Percentiles rank a stretch among this genome's conserved stretches.
Evolutionary conservation across 1,284 basidiomycete genomes (phyloP).

Genomic region (Naganishia sp.): DNA sequence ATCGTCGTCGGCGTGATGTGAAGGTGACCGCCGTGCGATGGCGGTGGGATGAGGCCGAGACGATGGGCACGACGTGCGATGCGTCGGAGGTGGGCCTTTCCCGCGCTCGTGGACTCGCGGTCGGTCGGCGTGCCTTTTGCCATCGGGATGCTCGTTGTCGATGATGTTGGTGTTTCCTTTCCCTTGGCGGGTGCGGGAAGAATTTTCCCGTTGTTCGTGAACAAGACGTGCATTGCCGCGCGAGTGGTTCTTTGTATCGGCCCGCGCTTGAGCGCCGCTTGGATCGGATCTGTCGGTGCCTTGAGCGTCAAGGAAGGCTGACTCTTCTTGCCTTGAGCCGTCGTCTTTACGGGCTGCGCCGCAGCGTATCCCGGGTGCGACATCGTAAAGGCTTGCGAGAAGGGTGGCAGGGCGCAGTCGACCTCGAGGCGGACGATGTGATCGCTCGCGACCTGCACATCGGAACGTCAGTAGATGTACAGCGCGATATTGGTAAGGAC

Average conservation of each 20-base stretch:
- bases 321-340: not conserved
- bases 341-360: not conserved
- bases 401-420: not conserved
- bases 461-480: no score
- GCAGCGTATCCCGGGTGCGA: constrained; percentile 5
- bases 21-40: not conserved
- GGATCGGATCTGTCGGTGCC: not conserved
- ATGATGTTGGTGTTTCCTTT: not conserved
- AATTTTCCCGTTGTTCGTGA: constrained; percentile 5
- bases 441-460: not conserved
- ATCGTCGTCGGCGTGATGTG: not conserved
- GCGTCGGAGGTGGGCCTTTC: constrained; percentile 14
- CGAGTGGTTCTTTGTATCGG: not conserved
- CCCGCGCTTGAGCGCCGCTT: not conserved
- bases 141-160: not conserved
- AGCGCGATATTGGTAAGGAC: no score
- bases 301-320: no score
- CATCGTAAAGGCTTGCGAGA: not conserved
- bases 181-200: not conserved
- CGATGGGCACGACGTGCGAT: constrained; percentile 14
- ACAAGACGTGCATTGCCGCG: not conserved
- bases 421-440: not conserved
- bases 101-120: not conserved
- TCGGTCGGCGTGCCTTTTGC: no score
- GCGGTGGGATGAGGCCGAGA: not conserved